Base-by-base conservation (phyloP, 306 rosid genomes). In the Prunus campanulata region DNA sequence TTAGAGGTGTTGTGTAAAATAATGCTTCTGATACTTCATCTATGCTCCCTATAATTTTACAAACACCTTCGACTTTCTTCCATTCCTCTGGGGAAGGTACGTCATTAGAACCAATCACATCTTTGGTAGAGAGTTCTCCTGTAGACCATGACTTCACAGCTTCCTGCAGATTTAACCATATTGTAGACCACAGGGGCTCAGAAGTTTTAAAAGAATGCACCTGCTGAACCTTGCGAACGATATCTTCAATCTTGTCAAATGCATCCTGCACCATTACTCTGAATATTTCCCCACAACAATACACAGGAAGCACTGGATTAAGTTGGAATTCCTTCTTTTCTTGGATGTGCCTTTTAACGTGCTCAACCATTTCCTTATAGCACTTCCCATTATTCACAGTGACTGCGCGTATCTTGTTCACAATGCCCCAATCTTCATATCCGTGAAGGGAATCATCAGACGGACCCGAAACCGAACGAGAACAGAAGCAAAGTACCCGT, bases 251-350 rank as follows among this genome's bases (percentile, higher is more conserved):
- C 76, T 56, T 72, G 42, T 13, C 76, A 39, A 55, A 72, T 39
- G 76, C 66, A 39, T 39, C 66, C 66, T 32, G 66, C 20, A 72
- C 76, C 66, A 72, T 56, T 39, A 5, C 32, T 12, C 52, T 42
- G 76, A 72, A 6, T 18, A 72, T 20, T n/a, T 72, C 66, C 46
- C 39, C 76, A 57, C 76, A 72, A 56, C 76, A 72, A 72, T 44
- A 27, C 54, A 72, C 66, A 6, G 24, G 66, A 56, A 72, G 39
- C 24, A 55, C 14, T 46, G 5, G 3, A 56, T 35, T 20, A 6
- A 22, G 18, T 54, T 16, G 66, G 25, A 56, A n/a, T 22, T 20
- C 66, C 54, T 72, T 72, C 22, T 39, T 39, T 22, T n/a, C 66
- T 22, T 39, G 66, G 66, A 72, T 35, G 12, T 35, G 20, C 44